phyloP scores from a whole-genome alignment of 192 early-diverging fungal genomes.

The Borealophlyctis nickersoniae region DNA sequence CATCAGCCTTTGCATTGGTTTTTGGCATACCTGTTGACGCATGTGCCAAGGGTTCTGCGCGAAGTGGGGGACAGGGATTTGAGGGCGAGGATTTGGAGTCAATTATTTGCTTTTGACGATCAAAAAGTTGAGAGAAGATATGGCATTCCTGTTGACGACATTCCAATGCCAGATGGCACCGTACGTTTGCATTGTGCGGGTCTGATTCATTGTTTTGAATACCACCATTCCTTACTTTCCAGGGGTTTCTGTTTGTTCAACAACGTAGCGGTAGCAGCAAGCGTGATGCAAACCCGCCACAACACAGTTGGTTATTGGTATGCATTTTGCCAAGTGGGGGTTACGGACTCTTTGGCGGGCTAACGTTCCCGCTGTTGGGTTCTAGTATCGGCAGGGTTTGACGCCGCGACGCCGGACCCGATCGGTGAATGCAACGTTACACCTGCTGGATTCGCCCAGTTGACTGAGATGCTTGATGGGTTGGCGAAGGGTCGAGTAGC shows the following conservation, averaged over 20 bases:
- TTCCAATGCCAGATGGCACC: background rate
- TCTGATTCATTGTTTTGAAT: background rate
- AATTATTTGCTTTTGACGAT: background rate
- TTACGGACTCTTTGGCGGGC: conserved; percentile 85
- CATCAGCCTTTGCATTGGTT: conserved; percentile 95
- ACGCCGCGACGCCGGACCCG: conserved; percentile 79
- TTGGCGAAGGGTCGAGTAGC: conserved; percentile 72
- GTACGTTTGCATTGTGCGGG: no score
- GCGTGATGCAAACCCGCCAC: conserved; percentile 50
- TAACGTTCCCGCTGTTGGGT: conserved; percentile 57
- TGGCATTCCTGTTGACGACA: background rate
- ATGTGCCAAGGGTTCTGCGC: conserved; percentile 39
- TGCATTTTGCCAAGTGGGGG: conserved; percentile 71
- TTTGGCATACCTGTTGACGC: conserved; percentile 72
- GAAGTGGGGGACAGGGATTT: conserved; percentile 8
- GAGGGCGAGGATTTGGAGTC: conserved; percentile 6
- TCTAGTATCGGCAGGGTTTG: conserved; percentile 84
- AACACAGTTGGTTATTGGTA: conserved; percentile 85
- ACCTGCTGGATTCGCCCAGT: conserved; percentile 77
- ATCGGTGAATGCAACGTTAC: conserved; percentile 80
- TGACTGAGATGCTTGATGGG: conserved; percentile 77
- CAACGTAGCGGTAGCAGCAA: conserved; percentile 83
- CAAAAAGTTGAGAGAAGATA: background rate
- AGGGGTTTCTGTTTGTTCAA: conserved; percentile 91
- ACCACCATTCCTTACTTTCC: no score